These are phyloP conservation scores for Hypomyces rosellus DNA, from an alignment of 2,329 filamentous ascomycete species.

Conservation along the genomic window DNA sequence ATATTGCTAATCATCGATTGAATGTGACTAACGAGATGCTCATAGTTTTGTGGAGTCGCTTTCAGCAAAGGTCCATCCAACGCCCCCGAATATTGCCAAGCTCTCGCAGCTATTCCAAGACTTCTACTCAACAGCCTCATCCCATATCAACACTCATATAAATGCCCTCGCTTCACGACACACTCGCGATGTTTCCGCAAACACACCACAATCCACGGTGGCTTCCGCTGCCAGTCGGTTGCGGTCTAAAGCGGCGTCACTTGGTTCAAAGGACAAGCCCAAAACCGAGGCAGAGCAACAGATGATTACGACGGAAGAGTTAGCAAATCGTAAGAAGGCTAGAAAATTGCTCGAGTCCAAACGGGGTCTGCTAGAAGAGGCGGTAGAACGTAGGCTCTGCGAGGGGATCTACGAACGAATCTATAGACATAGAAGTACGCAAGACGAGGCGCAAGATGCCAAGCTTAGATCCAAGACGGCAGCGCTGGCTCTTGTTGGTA, in stretches of 20 bases:
- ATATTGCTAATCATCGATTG: neutral
- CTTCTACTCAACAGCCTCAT: constrained; percentile 77
- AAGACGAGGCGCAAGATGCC: constrained; percentile 92
- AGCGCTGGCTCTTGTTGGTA: constrained; percentile 82
- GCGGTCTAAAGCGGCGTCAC: constrained; percentile 48
- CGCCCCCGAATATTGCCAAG: constrained; percentile 75
- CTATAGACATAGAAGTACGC: constrained; percentile 83
- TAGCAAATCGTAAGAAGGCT: constrained; percentile 71
- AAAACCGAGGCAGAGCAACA: constrained; percentile 56
- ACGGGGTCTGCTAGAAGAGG: constrained; percentile 73
- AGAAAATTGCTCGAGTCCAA: constrained; percentile 75
- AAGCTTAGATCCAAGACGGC: constrained; percentile 92
- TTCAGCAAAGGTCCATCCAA: constrained; percentile 76
- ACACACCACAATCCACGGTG: constrained; percentile 48
- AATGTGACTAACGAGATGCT: neutral
- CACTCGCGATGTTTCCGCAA: constrained; percentile 58
- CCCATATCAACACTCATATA: constrained; percentile 82
- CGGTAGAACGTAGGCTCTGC: constrained; percentile 79
- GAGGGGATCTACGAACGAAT: constrained; percentile 82
- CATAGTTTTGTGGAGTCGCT: constrained; percentile 83
- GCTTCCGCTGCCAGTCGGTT: constrained; percentile 51
- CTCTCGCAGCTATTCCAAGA: constrained; percentile 88
- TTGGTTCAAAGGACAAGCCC: constrained; percentile 46
- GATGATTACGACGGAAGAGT: constrained; percentile 85
- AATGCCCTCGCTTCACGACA: constrained; percentile 69